Conservation (phyloP, 176 grass and related monocot species). For the Coix lacrymajobi region DNA sequence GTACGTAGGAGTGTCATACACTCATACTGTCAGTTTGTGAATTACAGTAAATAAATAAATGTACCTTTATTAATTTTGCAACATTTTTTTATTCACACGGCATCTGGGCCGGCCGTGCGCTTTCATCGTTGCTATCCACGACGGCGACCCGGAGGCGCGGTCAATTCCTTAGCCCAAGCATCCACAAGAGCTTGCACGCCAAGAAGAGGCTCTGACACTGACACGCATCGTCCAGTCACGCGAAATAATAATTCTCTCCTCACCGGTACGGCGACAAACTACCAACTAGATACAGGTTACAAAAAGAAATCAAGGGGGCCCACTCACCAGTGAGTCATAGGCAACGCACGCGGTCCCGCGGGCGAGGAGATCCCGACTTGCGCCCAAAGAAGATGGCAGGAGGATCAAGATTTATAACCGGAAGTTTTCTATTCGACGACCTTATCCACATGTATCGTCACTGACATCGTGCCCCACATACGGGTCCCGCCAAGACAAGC, state of each 20-base stretch:
- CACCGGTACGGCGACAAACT: not conserved
- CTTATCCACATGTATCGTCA: not conserved
- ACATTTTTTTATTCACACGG: too few relatives aligned
- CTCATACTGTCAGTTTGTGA: too few relatives aligned
- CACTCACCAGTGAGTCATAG: not conserved
- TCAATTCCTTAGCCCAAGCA: not conserved
- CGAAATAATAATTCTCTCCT: not conserved
- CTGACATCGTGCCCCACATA: not conserved
- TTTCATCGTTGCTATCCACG: not conserved
- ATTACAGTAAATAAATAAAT: too few relatives aligned
- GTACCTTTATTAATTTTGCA: not conserved
- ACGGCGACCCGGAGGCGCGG: not conserved
- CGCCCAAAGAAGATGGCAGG: slow-evolving; percentile 23
- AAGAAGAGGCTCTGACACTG: not conserved
- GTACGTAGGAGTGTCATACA: too few relatives aligned
- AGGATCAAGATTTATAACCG: not conserved
- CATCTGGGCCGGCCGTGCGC: not conserved
- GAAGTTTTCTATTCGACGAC: not conserved
- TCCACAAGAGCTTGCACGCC: not conserved
- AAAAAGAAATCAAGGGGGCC: not conserved
- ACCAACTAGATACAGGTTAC: too few relatives aligned
- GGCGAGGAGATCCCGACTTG: slow-evolving; percentile 5
- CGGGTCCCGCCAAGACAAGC: not conserved
- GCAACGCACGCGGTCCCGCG: not conserved
- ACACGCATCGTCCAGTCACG: not conserved